phyloP scores from a whole-genome alignment of 805 yeast genomes.

The Dipodascopsis uninucleata region DNA sequence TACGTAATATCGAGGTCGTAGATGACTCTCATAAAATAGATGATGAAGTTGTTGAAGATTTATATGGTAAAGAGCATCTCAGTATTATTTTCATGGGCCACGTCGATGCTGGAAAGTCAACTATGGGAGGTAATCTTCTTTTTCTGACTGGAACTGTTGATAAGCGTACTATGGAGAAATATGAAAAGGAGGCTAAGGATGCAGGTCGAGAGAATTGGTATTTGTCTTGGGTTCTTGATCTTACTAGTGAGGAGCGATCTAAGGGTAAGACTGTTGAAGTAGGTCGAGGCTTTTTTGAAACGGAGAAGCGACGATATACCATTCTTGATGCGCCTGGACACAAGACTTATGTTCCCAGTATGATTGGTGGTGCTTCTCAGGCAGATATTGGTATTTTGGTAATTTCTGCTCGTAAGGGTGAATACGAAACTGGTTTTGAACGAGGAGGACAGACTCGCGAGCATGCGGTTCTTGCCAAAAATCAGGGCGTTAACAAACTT shows the following conservation, averaged over 20 bases:
- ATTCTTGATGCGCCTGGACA: constrained; percentile 99
- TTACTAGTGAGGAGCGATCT: constrained; percentile 96
- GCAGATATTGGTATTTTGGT: constrained; percentile 98
- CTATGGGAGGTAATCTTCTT: constrained; percentile 97
- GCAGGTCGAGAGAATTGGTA: constrained; percentile 99
- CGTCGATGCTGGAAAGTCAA: constrained; percentile 98
- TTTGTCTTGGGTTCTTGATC: constrained; percentile 98
- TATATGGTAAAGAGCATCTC: constrained; percentile 96
- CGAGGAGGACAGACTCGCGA: constrained; percentile 99
- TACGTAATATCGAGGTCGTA: constrained; percentile 47
- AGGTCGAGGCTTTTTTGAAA: constrained; percentile 96
- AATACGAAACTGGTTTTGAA: constrained; percentile 98
- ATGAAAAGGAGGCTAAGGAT: constrained; percentile 97
- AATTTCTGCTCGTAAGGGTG: constrained; percentile 98
- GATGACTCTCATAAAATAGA: constrained; percentile 81
- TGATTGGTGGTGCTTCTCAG: constrained; percentile 99
- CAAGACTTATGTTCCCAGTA: constrained; percentile 96
- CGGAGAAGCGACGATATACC: constrained; percentile 96
- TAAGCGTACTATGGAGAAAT: constrained; percentile 96
- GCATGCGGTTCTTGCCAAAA: constrained; percentile 94
- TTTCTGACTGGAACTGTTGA: constrained; percentile 95
- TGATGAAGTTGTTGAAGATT: constrained; percentile 79
- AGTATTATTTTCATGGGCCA: constrained; percentile 99
- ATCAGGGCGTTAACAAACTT: constrained; percentile 94
- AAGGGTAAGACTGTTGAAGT: constrained; percentile 99